These are phyloP conservation scores for Chytriomyces sp. DNA, from an alignment of 192 early-diverging fungal species.

Conservation along the genomic window DNA sequence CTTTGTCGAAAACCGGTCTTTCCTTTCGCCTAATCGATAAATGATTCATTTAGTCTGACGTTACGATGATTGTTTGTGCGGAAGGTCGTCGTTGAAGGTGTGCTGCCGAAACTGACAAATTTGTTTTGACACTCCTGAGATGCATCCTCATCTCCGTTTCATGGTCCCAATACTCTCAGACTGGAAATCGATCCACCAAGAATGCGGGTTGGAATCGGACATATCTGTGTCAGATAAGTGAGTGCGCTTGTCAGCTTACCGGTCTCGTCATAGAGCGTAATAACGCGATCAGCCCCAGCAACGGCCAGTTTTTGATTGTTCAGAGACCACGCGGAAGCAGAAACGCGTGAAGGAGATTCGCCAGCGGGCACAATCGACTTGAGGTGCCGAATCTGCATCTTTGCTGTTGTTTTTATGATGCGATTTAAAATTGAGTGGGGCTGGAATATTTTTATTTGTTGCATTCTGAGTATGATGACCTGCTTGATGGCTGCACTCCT, in stretches of 20 bases:
- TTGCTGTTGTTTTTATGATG: neutral
- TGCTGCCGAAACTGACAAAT: neutral
- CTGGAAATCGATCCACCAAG: neutral
- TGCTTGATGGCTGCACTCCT: too few relatives aligned
- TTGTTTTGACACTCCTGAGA: neutral
- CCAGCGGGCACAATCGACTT: conserved; percentile 54
- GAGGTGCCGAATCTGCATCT: conserved; percentile 58
- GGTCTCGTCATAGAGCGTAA: conserved; percentile 69
- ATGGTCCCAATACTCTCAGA: neutral
- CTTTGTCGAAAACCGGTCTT: conserved; percentile 69
- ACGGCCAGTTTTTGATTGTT: conserved; percentile 70
- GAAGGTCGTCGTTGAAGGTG: neutral
- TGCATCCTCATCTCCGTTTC: neutral
- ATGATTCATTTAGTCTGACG: neutral
- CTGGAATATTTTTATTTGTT: too few relatives aligned
- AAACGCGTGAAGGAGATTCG: conserved; percentile 48
- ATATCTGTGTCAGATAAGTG: neutral
- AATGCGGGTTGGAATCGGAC: neutral
- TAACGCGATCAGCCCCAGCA: conserved; percentile 54
- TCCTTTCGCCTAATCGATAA: conserved; percentile 56
- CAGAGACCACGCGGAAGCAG: conserved; percentile 60
- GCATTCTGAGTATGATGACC: too few relatives aligned
- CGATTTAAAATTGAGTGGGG: too few relatives aligned
- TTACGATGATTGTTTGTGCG: neutral
- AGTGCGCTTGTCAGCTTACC: conserved; percentile 16